Evolutionary conservation across 768 basidiomycete genomes (phyloP).

Genomic region (Scleroderma bovista): DNA sequence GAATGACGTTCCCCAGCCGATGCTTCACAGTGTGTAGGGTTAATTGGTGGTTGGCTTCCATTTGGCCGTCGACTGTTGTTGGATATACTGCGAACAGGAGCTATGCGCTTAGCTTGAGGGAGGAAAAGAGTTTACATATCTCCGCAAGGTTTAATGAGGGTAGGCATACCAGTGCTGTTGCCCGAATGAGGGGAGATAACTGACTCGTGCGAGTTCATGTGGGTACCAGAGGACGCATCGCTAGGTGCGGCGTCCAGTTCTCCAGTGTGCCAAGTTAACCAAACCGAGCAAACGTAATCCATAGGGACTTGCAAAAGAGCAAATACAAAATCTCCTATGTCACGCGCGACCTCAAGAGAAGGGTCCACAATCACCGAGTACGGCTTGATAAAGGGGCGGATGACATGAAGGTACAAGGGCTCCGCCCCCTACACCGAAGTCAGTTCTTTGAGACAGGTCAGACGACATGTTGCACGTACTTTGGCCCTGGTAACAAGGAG

Average conservation of each 20-base stretch:
- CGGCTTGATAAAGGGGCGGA: conserved; percentile 75
- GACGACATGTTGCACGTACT: conserved; percentile 35
- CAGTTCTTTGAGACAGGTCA: conserved; percentile 4
- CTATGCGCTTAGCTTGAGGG: conserved; percentile 4
- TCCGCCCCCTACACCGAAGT: conserved; percentile 63
- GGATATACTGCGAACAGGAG: conserved; percentile 14
- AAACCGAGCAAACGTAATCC: conserved; percentile 29
- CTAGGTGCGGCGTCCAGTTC: conserved; percentile 8
- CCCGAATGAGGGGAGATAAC: conserved; percentile 3
- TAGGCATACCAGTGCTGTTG: conserved; percentile 10
- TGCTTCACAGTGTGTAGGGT: conserved; percentile 1
- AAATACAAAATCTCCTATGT: conserved; percentile 59
- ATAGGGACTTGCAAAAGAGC: conserved; percentile 37
- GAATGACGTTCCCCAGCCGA: conserved; percentile 7
- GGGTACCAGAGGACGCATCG: conserved; percentile 1
- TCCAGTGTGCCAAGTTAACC: conserved; percentile 18
- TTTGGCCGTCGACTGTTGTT: conserved; percentile 8
- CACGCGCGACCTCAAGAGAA: conserved; percentile 51
- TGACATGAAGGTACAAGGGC: conserved; percentile 74
- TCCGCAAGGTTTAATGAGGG: conserved; percentile 4
- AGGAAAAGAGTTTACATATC: conserved; percentile 6
- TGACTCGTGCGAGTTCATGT: conserved; percentile 1
- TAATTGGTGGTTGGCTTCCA: not conserved
- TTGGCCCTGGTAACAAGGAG: conserved; percentile 71
- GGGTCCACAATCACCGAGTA: conserved; percentile 64